Percentiles rank a stretch among this genome's conserved stretches.
Conservation (phyloP, 768 basidiomycete genomes). For the Hygrocybe coccinea region DNA sequence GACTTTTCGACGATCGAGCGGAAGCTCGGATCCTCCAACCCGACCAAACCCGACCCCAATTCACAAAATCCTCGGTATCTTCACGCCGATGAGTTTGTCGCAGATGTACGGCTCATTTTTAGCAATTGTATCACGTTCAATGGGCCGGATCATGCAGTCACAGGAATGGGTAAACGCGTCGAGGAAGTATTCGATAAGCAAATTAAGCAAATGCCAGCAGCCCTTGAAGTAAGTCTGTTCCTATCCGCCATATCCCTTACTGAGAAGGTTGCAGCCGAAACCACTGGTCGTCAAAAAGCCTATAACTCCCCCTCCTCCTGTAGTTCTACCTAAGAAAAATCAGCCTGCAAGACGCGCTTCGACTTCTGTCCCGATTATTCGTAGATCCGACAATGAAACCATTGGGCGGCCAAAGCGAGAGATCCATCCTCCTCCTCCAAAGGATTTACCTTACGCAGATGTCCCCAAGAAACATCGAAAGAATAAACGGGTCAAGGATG, state of each 20-base stretch:
- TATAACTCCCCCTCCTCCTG: conserved; percentile 46
- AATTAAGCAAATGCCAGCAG: conserved; percentile 74
- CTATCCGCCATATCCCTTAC: conserved; percentile 6
- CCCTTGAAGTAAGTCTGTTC: conserved; percentile 58
- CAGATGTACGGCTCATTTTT: conserved; percentile 85
- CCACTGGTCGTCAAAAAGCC: conserved; percentile 44
- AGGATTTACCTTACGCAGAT: conserved; percentile 83
- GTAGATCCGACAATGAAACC: conserved; percentile 64
- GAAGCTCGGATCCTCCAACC: conserved; percentile 78
- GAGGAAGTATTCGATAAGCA: conserved; percentile 86
- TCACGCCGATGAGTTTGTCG: conserved; percentile 72
- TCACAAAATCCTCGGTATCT: conserved; percentile 69
- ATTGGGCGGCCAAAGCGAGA: conserved; percentile 91
- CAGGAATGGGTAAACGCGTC: conserved; percentile 73
- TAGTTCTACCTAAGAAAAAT: conserved; percentile 27
- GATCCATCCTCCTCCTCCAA: conserved; percentile 91
- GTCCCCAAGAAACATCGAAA: conserved; percentile 65
- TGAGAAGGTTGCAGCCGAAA: conserved; percentile 29
- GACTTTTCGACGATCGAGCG: conserved; percentile 89
- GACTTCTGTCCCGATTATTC: conserved; percentile 75
- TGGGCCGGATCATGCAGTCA: conserved; percentile 80
- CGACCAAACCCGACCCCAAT: conserved; percentile 68
- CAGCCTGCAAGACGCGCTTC: conserved; percentile 39
- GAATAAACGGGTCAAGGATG: conserved; percentile 55
- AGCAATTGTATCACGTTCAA: conserved; percentile 89